phyloP scores from a whole-genome alignment of 495 filamentous ascomycete genomes.

The Podospora appendiculata region DNA sequence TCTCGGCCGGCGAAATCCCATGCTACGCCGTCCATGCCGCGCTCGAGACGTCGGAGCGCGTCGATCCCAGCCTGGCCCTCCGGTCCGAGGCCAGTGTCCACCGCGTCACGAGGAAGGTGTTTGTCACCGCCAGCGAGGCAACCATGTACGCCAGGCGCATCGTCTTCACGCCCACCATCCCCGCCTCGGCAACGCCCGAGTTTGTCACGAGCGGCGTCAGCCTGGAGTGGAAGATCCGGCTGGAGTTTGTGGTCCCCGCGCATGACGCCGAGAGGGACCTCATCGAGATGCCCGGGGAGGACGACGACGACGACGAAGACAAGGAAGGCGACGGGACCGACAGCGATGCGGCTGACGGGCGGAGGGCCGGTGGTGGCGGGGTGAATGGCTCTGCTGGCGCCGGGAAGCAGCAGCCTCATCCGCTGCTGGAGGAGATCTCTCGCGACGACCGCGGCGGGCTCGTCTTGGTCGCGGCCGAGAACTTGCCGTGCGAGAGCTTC shows the following conservation, averaged over 20 bases:
- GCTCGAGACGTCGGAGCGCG: constrained; percentile 71
- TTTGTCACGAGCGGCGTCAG: constrained; percentile 83
- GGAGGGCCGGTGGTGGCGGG: not conserved
- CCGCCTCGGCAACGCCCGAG: constrained; percentile 71
- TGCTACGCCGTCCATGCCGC: constrained; percentile 73
- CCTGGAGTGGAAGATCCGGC: constrained; percentile 74
- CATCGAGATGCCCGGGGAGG: constrained; percentile 2
- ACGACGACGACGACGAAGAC: constrained; percentile 7
- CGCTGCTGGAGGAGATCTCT: constrained; percentile 52
- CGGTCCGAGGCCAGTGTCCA: constrained; percentile 75
- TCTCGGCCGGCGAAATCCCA: constrained; percentile 61
- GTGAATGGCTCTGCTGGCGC: not conserved
- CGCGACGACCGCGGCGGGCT: constrained; percentile 63
- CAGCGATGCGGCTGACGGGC: not conserved
- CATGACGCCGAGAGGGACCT: not conserved
- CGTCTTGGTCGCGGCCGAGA: constrained; percentile 64
- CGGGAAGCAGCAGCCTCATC: constrained; percentile 12
- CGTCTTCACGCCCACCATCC: constrained; percentile 74
- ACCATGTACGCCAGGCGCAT: constrained; percentile 71
- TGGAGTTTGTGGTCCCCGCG: constrained; percentile 75
- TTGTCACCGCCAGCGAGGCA: constrained; percentile 69
- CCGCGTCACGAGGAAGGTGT: constrained; percentile 73
- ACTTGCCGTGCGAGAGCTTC: constrained; percentile 77
- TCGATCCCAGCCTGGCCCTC: constrained; percentile 73
- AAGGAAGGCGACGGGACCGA: not conserved